Base-by-base conservation (phyloP, 2,329 filamentous ascomycete genomes). In the Alternaria gaisen region DNA sequence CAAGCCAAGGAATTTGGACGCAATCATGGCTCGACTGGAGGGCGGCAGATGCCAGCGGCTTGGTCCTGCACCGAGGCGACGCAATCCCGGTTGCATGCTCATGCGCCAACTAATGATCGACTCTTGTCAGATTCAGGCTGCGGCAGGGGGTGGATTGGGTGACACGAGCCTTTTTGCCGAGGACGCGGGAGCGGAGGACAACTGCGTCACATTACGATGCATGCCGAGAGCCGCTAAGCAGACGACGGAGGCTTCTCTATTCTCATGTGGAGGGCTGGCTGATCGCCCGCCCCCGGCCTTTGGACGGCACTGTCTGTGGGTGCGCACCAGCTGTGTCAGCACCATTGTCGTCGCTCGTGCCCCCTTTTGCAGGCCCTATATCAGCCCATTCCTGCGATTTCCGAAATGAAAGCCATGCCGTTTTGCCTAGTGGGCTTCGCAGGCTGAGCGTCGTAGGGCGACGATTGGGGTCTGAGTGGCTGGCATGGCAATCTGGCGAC, bases 131-230 rank as follows among this genome's bases (percentile, higher is more conserved):
- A 68, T 64, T 69, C 65, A 65, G 66, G 57, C 63, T 57, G 66
- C 65, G 62, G 61, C 69, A 72, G 68, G 72, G 46, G 72, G 60
- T 70, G 69, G 63, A 60, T 55, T 65, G 67, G 70, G 63, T 72
- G 64, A 73, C 72, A 72, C 71, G 69, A 72, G 70, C 66, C 46
- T 68, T 68, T 66, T 58, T 68, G 66, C 70, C 72, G 74, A 68
- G 68, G 71, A 69, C 66, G 72, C 70, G 73, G 72, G 71, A 71
- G 73, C 69, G 73, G 70, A 73, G 72, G 68, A 64, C 63, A 65
- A 70, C 70, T 73, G 70, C 73, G 73, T 73, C 73, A 76, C 70
- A 56, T 40, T 67, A 56, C 66, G 66, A 67, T 62, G 55, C 60
- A 61, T 60, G 65, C 69, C 67, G 64, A 71, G 71, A 7, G 48